phyloP scores from a whole-genome alignment of 176 grass and related monocot species.

The Aegilops tauschii region DNA sequence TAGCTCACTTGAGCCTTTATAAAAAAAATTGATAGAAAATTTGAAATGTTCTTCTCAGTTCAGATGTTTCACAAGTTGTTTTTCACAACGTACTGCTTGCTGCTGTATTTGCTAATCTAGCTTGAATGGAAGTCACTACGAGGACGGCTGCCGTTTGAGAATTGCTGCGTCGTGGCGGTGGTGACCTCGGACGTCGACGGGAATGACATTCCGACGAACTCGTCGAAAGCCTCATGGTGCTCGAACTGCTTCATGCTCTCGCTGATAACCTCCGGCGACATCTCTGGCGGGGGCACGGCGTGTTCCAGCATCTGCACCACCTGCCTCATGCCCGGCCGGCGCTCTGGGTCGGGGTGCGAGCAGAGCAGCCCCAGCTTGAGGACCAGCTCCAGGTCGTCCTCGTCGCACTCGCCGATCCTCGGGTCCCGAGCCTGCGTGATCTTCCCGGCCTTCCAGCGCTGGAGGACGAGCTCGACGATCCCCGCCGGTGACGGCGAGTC shows the following conservation, averaged over 20 bases:
- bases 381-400: constrained; percentile 52
- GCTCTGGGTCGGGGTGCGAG: constrained; percentile 52
- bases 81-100: too few relatives aligned
- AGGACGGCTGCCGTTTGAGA: constrained; percentile 1
- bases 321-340: constrained; percentile 70
- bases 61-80: neutral
- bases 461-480: constrained; percentile 65
- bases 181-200: constrained; percentile 28
- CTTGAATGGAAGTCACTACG: neutral
- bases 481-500: constrained; percentile 18
- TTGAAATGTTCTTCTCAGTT: neutral
- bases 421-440: constrained; percentile 45
- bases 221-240: constrained; percentile 46
- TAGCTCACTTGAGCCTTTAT: neutral
- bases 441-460: constrained; percentile 49
- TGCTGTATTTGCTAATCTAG: neutral
- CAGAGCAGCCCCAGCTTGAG: constrained; percentile 74
- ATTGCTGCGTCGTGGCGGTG: neutral
- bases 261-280: constrained; percentile 14
- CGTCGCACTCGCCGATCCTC: constrained; percentile 40
- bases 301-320: constrained; percentile 59
- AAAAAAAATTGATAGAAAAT: too few relatives aligned
- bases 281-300: constrained; percentile 23
- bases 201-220: constrained; percentile 30
- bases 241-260: neutral